Conservation (phyloP, 2,329 filamentous ascomycete species). For the Ceratocystis harringtonii region DNA sequence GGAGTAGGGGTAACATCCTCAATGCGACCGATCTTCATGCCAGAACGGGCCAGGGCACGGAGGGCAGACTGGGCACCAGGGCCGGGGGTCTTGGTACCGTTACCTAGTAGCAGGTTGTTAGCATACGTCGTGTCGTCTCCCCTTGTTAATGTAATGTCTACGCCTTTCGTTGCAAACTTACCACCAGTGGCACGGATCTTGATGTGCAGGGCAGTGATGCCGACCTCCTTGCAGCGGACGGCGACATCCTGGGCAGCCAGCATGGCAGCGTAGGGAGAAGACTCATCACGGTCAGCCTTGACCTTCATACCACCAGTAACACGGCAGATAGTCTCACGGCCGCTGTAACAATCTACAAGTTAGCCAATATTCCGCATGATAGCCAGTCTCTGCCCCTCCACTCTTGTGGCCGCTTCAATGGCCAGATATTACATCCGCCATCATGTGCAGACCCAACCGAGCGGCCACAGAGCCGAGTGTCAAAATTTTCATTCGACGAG, state of each 20-base stretch:
- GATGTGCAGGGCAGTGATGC: constrained; percentile 91
- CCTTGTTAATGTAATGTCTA: not conserved
- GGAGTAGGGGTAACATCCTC: constrained; percentile 99
- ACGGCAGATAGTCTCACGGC: constrained; percentile 99
- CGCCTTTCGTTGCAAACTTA: constrained; percentile 30
- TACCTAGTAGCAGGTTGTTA: constrained; percentile 40
- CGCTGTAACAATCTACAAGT: constrained; percentile 63
- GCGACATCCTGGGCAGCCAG: constrained; percentile 99
- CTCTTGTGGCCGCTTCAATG: not conserved
- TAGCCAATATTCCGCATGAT: constrained; percentile 32
- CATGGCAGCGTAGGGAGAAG: constrained; percentile 99
- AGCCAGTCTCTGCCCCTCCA: not conserved
- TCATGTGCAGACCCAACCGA: not conserved
- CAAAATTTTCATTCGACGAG: not conserved
- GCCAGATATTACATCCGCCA: not conserved
- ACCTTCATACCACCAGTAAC: constrained; percentile 99
- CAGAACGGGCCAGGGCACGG: constrained; percentile 93
- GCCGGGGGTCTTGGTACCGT: constrained; percentile 99
- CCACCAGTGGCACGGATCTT: constrained; percentile 99
- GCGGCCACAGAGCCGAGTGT: not conserved
- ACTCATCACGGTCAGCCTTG: constrained; percentile 99
- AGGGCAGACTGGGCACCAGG: constrained; percentile 98
- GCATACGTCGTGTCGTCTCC: not conserved
- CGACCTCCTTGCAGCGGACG: constrained; percentile 59
- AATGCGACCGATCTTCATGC: constrained; percentile 99